Evolutionary conservation across 768 basidiomycete genomes (phyloP).

Genomic region (Amanita phalloides): DNA sequence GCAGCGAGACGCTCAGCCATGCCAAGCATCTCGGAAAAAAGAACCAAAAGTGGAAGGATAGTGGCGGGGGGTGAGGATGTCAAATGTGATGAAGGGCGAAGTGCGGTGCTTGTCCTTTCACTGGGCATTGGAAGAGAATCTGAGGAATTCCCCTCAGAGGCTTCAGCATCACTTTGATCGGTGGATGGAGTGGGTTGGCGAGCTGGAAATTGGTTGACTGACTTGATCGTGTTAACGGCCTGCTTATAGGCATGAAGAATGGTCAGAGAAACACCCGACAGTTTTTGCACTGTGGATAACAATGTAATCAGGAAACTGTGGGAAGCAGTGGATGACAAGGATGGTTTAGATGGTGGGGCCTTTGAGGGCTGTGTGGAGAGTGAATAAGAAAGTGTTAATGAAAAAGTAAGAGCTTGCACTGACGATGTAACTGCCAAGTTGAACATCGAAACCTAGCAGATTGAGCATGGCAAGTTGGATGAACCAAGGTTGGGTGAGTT

Average conservation of each 20-base stretch:
- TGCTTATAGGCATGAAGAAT: constrained; percentile 63
- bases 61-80: background rate
- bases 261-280: constrained; percentile 60
- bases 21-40: constrained; percentile 40
- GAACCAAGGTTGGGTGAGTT: constrained; percentile 85
- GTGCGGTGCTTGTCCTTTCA: background rate
- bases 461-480: constrained; percentile 62
- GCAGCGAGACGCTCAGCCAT: constrained; percentile 38
- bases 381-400: constrained; percentile 7
- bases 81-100: background rate
- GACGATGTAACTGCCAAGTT: constrained; percentile 20
- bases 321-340: constrained; percentile 31
- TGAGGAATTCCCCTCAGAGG: background rate
- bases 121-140: background rate
- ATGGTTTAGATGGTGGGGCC: constrained; percentile 16
- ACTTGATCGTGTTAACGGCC: constrained; percentile 50
- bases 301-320: constrained; percentile 54
- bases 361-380: constrained; percentile 15
- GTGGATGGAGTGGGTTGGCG: constrained; percentile 6
- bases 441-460: constrained; percentile 34
- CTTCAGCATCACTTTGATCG: constrained; percentile 2
- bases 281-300: constrained; percentile 62
- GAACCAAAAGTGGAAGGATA: constrained; percentile 27
- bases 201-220: constrained; percentile 40
- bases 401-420: constrained; percentile 6